Percentiles rank a stretch among this genome's conserved stretches.
These are phyloP conservation scores for Eragrostis tef DNA, from an alignment of 202 grass and related monocot genomes.

Conservation along the genomic window DNA sequence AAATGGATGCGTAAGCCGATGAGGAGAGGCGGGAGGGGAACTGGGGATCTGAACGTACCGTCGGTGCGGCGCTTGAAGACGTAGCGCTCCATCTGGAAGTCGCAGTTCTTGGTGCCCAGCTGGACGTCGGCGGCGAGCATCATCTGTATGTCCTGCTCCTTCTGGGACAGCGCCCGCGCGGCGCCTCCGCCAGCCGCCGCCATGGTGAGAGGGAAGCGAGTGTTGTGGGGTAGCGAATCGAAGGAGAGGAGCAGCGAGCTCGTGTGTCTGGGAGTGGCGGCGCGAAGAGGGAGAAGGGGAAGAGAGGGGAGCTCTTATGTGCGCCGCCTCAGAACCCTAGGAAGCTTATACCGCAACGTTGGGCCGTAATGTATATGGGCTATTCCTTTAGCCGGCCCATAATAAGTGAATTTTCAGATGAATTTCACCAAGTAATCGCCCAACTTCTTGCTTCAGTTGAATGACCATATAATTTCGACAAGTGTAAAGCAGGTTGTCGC, in stretches of 20 bases:
- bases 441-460: neutral
- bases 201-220: neutral
- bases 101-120: constrained; percentile 93
- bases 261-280: neutral
- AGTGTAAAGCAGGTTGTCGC: too few relatives aligned
- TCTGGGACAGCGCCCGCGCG: constrained; percentile 59
- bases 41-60: constrained; percentile 42
- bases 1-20: neutral
- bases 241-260: neutral
- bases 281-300: neutral
- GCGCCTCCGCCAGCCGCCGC: constrained; percentile 49
- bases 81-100: constrained; percentile 98
- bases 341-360: neutral
- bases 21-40: neutral
- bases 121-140: constrained; percentile 90
- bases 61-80: constrained; percentile 75
- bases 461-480: neutral
- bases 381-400: neutral
- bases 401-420: too few relatives aligned
- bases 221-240: neutral
- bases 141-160: constrained; percentile 90
- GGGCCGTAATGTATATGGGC: neutral
- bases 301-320: neutral
- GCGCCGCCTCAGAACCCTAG: constrained; percentile 49
- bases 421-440: neutral